Evolutionary conservation across 163 green algal genomes (phyloP), one percentile per base, ranked within the genome.

Genomic region (Trebouxia gelatinosa): DNA sequence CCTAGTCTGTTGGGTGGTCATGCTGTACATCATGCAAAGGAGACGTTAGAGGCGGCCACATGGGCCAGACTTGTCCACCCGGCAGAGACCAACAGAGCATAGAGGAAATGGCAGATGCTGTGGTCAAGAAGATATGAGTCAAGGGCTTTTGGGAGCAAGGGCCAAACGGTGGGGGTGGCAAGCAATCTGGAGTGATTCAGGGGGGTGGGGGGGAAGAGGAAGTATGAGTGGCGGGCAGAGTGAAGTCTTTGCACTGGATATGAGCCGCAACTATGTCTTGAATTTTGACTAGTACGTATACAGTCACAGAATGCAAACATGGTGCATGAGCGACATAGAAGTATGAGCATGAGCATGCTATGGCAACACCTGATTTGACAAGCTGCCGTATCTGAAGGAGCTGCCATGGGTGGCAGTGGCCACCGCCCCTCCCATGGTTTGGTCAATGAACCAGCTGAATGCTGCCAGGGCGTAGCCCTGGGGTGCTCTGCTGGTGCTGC

Each of bases 361-460:
- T 11, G 13, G 3, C 6, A 21, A 40, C 50, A 86, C 78, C 81
- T 91, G 87, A 31, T 84, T 83, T 51, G 87, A 93, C 0, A 97
- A 83, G 16, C 80, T 89, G n/a, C 82, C 87, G 6, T 89, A 82
- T 28, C 75, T 71, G 31, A 98, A 78, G 75, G 77, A 91, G 76
- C 77, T 90, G 62, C 94, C 94, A 82, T 98, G 94, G 0, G 92
- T 93, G 29, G 79, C 89, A 0, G 94, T 98, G 38, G 94, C 81
- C 6, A 96, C 88, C 6, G 94, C 94, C 6, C 94, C 94, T 2
- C 85, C 94, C 50, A 98, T 89, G 0, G 87, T 94, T 81, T 97
- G 92, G 81, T 97, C 92, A 54, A 96, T 91, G 80, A 91, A 96
- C 86, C 88, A 93, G 43, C 80, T 81, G 39, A 93, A 94, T 3